phyloP scores from a whole-genome alignment of 202 grass and related monocot genomes.

The Schoenoplectus triqueter region DNA sequence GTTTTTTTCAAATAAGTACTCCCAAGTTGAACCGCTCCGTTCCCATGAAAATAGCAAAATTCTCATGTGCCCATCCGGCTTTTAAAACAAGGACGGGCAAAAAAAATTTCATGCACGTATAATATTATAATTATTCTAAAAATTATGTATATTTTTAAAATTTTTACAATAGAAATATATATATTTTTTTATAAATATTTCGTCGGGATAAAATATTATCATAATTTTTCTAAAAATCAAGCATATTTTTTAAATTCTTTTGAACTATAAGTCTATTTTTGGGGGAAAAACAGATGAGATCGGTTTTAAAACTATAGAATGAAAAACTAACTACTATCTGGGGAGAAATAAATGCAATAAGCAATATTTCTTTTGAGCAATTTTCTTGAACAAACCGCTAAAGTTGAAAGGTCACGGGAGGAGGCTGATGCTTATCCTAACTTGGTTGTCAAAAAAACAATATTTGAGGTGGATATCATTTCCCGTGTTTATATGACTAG shows the following conservation, averaged over 20 bases:
- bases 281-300: not conserved
- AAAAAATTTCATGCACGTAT: too few species aligned
- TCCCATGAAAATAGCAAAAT: not conserved
- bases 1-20: not conserved
- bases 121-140: too few species aligned
- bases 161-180: too few species aligned
- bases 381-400: slow-evolving; percentile 28
- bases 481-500: slow-evolving; percentile 34
- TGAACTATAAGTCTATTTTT: too few species aligned
- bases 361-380: not conserved
- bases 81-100: too few species aligned
- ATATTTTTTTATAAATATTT: too few species aligned
- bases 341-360: slow-evolving; percentile 11
- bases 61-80: too few species aligned
- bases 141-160: too few species aligned
- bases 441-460: slow-evolving; percentile 40
- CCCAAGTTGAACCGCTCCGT: not conserved
- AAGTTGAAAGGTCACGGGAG: slow-evolving; percentile 44
- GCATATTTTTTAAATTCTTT: too few species aligned
- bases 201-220: too few species aligned
- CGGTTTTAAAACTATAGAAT: not conserved
- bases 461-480: slow-evolving; percentile 47
- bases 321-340: slow-evolving; percentile 5
- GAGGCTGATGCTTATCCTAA: slow-evolving; percentile 36
- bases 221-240: too few species aligned